A percentile compares a stretch with the other conserved stretches of the same genome.
phyloP scores from a whole-genome alignment of 1,284 basidiomycete genomes.

The Anthracocystis setariae region DNA sequence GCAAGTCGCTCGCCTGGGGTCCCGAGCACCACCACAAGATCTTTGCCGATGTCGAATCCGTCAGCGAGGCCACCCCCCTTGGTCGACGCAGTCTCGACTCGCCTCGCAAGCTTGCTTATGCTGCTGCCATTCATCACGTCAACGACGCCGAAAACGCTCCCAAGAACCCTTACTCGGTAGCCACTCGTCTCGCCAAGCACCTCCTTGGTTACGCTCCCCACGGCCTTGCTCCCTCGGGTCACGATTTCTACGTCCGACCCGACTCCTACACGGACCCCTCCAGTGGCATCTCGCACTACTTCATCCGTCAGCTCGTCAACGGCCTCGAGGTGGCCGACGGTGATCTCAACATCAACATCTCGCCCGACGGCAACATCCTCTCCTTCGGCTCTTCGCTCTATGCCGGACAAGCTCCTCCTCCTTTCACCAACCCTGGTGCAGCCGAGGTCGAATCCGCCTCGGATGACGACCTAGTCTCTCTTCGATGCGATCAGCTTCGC shows the following conservation, averaged over 20 bases:
- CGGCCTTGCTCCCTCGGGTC: constrained; percentile 33
- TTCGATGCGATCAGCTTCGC: constrained; percentile 41
- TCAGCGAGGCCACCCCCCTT: constrained; percentile 19
- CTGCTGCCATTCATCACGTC: constrained; percentile 42
- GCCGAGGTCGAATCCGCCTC: constrained; percentile 12
- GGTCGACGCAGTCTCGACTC: constrained; percentile 23
- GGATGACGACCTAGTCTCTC: constrained; percentile 21
- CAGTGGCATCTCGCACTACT: constrained; percentile 55
- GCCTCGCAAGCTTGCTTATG: constrained; percentile 36
- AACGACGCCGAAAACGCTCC: constrained; percentile 46
- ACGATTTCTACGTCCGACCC: constrained; percentile 53
- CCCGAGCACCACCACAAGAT: constrained; percentile 49
- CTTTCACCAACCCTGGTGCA: constrained; percentile 47
- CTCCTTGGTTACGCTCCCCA: constrained; percentile 34
- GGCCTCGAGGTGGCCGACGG: constrained; percentile 55
- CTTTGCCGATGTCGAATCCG: constrained; percentile 37
- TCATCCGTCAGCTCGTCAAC: constrained; percentile 54
- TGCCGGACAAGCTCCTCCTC: constrained; percentile 44
- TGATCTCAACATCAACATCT: constrained; percentile 56
- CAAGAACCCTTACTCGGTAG: constrained; percentile 44
- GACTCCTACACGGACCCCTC: constrained; percentile 57
- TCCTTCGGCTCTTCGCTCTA: constrained; percentile 57
- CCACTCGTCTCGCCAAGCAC: constrained; percentile 45
- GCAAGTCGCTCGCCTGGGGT: constrained; percentile 57
- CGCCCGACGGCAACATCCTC: constrained; percentile 49